Evolutionary conservation across 2,329 filamentous ascomycete genomes (phyloP), one percentile per base, ranked within the genome.

Genomic region (Xylariaceae sp.): DNA sequence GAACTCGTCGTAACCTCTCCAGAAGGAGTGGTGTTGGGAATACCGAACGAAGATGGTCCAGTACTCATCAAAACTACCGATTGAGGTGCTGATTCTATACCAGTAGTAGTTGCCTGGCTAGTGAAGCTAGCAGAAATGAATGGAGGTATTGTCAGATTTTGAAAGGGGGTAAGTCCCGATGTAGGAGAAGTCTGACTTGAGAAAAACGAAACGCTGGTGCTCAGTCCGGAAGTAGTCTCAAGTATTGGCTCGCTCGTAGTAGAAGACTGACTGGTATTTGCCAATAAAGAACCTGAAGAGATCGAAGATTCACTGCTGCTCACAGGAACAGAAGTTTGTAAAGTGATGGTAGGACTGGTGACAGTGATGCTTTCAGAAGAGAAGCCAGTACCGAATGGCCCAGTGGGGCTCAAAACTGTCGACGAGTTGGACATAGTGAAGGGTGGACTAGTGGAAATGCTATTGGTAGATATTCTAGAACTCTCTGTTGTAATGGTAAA

Each of bases 81-180:
- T 15, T 36, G 36, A 13, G 50, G 29, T 11, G 8, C 27, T n/a
- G 46, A 30, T 7, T 44, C 37, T 18, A 50, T 47, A 35, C 32
- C 49, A 2, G 33, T 33, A 24, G n/a, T 33, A 6, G 51, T 53
- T 24, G 44, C 23, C 20, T 36, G 43, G 8, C 58, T 55, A 9
- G 55, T 57, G 4, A 43, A 21, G 8, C 51, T 51, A 46, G 40
- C 36, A 27, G 50, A 26, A 18, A 46, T 21, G 21, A 42, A 13
- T n/a, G 18, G 32, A 21, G 16, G 42, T 24, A 11, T 23, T 13
- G 55, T 59, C 40, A 53, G 50, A 32, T 58, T n/a, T 61, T n/a
- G 29, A 16, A 24, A 57, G 15, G n/a, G 62, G 47, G 32, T 49
- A 62, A 55, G 36, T 24, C 43, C 45, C 32, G 61, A 59, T 27